Conservation (phyloP, 805 yeast genomes). For the Saccharomycopsis fibuligera region DNA sequence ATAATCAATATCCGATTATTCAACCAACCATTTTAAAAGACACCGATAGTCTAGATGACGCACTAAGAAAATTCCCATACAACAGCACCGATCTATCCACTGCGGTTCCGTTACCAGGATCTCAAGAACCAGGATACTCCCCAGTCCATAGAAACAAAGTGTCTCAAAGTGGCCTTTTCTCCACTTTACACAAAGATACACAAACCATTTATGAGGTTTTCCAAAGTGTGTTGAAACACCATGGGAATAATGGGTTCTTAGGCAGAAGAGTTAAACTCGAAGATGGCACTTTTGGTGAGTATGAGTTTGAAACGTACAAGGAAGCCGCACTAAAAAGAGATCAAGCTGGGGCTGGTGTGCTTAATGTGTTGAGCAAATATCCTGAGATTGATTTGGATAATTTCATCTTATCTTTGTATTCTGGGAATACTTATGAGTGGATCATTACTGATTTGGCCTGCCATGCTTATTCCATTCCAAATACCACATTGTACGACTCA, state of each 20-base stretch:
- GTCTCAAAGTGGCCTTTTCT: conserved; percentile 24
- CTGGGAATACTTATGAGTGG: conserved; percentile 60
- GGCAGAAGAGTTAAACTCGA: conserved; percentile 22
- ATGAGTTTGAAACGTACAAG: conserved; percentile 28
- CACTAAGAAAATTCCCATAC: not conserved
- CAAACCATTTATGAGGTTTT: conserved; percentile 31
- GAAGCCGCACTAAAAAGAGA: conserved; percentile 33
- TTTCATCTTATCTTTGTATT: conserved; percentile 23
- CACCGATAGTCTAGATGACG: not conserved
- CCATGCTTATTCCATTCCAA: conserved; percentile 45
- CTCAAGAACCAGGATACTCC: conserved; percentile 40
- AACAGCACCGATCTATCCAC: not conserved
- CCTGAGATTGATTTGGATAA: conserved; percentile 25
- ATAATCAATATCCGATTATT: no score
- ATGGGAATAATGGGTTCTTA: conserved; percentile 28
- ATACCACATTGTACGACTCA: conserved; percentile 51
- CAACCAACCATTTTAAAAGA: conserved; percentile 1
- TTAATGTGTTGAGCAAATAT: conserved; percentile 26
- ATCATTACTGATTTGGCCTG: conserved; percentile 62
- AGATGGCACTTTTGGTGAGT: conserved; percentile 9
- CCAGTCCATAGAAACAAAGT: conserved; percentile 43
- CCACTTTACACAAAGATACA: conserved; percentile 30
- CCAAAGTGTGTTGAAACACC: conserved; percentile 24
- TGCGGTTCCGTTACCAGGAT: conserved; percentile 24
- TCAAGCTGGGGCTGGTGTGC: conserved; percentile 42